phyloP scores from a whole-genome alignment of 73 alveolate genomes.

The Blepharisma stoltei region DNA sequence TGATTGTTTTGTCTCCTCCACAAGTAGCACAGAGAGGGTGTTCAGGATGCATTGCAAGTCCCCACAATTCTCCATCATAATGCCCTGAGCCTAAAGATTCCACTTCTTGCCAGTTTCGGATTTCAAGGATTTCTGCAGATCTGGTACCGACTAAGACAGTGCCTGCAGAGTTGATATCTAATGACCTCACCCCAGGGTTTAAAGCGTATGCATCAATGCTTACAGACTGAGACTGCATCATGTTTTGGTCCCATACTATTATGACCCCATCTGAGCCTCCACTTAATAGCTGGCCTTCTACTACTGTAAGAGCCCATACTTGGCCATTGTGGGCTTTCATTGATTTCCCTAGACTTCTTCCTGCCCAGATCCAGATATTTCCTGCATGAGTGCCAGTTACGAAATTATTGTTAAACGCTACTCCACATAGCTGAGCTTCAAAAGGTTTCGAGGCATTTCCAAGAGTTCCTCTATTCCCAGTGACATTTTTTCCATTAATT shows the following conservation, averaged over 20 bases:
- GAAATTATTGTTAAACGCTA: conserved; percentile 22
- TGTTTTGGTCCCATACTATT: conserved; percentile 63
- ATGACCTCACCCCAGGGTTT: conserved; percentile 80
- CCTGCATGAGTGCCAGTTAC: conserved; percentile 78
- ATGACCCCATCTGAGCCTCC: conserved; percentile 96
- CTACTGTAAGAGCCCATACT: conserved; percentile 53
- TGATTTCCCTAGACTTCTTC: conserved; percentile 65
- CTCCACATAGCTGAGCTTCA: conserved; percentile 33
- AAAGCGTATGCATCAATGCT: conserved; percentile 62
- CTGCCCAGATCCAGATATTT: conserved; percentile 56
- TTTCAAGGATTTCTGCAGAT: conserved; percentile 91
- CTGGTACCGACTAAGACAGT: conserved; percentile 87
- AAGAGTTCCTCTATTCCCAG: conserved; percentile 76
- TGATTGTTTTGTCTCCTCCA: conserved; percentile 95
- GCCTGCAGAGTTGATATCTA: conserved; percentile 65
- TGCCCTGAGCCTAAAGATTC: conserved; percentile 82
- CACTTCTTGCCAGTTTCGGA: conserved; percentile 51
- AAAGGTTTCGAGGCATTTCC: conserved; percentile 47
- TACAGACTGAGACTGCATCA: conserved; percentile 44
- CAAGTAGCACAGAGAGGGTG: conserved; percentile 82
- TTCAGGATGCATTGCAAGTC: conserved; percentile 88
- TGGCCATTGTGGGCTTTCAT: conserved; percentile 65
- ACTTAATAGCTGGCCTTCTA: conserved; percentile 68
- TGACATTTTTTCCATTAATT: conserved; percentile 82
- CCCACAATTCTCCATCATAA: conserved; percentile 98